Evolutionary conservation across 352 stramenopile species (phyloP), one percentile per base, ranked within the genome.

Genomic region (Peronospora tabacina): DNA sequence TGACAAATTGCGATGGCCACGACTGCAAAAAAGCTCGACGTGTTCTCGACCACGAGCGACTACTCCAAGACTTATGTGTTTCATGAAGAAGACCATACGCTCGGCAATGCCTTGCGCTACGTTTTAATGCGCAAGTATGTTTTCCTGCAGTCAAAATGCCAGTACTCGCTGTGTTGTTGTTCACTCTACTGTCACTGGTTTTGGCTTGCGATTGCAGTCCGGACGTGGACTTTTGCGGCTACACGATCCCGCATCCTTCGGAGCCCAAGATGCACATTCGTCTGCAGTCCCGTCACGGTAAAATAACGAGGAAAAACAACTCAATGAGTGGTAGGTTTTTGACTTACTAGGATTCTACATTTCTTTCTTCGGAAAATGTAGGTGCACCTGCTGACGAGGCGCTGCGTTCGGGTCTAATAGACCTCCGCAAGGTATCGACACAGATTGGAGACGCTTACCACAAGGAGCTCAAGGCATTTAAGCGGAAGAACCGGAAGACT

Each of bases 181-280:
- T 48, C 32, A 20, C 16, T 37, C 22, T 26, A 26, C 4, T 26
- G 22, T 26, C 22, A 4, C 39, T 45, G 13, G 26, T 17, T 45
- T 3, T 65, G 42, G 40, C 15, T 12, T 61, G 11, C n/a, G 11
- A 50, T 53, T 61, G 33, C 42, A 95, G 91, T 54, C 77, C 82
- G 3, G 76, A 95, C 29, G 87, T 97, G 9, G 81, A 94, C 37
- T 98, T 98, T 60, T 93, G 86, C 15, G 93, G 93, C 49, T 98
- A 98, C 70, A 96, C 87, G 29, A 95, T 98, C 33, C 93, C 93
- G 30, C 93, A 98, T 73, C 93, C 93, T 16, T 95, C 85, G 6
- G 93, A 98, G 60, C 90, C 90, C 17, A 90, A 97, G 49, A 94
- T 98, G 64, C 90, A 98, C 64, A 63, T 98, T 20, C 79, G 93